phyloP scores from a whole-genome alignment of 805 yeast species.

The Saturnispora zaruensis region DNA sequence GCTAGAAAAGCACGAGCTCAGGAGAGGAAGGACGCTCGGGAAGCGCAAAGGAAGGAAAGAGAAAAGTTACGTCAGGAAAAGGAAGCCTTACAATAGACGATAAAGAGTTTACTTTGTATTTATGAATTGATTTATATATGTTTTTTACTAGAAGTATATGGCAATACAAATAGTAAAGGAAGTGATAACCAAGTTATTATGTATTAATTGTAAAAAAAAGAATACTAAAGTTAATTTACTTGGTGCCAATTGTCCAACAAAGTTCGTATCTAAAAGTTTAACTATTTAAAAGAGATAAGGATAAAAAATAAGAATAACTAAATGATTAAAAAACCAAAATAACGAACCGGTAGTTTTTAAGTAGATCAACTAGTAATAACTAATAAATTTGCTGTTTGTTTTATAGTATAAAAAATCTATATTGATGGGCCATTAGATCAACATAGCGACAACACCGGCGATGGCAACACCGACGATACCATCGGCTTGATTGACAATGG shows the following conservation, averaged over 20 bases:
- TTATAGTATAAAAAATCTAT: neutral
- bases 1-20: constrained; percentile 5
- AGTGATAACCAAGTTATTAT: too few species aligned
- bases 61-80: neutral
- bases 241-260: too few species aligned
- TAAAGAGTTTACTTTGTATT: neutral
- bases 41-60: constrained; percentile 5
- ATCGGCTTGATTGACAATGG: constrained; percentile 22
- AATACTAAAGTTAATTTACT: too few species aligned
- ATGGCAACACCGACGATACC: constrained; percentile 23
- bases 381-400: neutral
- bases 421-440: constrained; percentile 9
- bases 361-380: neutral
- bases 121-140: too few species aligned
- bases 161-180: too few species aligned
- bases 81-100: neutral
- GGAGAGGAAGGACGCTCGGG: neutral
- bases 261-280: neutral
- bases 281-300: neutral
- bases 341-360: neutral
- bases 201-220: too few species aligned
- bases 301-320: neutral
- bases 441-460: constrained; percentile 17
- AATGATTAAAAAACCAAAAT: constrained; percentile 1
- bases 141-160: too few species aligned